These are phyloP conservation scores for Erysiphe neolycopersici DNA, from an alignment of 2,329 filamentous ascomycete species.

Conservation along the genomic window DNA sequence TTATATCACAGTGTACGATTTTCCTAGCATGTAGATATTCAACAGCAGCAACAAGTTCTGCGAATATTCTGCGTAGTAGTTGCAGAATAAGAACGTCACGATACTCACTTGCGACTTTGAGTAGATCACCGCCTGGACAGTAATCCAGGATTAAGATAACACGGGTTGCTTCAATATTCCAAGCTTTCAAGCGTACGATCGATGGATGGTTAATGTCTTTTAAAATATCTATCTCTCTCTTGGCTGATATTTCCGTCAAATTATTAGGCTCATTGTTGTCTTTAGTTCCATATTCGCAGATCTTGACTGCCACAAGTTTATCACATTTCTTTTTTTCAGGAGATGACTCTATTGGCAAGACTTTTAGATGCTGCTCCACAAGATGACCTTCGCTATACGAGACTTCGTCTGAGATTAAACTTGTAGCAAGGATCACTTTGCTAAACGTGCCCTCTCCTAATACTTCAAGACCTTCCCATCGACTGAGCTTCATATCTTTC, in stretches of 20 bases:
- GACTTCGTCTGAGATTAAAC: conserved; percentile 28
- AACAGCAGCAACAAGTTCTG: conserved; percentile 66
- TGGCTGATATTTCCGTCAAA: conserved; percentile 74
- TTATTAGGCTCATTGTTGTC: conserved; percentile 70
- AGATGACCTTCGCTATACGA: conserved; percentile 14
- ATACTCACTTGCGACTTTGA: conserved; percentile 62
- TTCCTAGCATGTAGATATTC: conserved; percentile 59
- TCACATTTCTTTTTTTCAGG: conserved; percentile 32
- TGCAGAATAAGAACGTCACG: conserved; percentile 37
- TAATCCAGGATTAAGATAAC: conserved; percentile 74
- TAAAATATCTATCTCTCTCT: conserved; percentile 86
- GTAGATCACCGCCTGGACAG: conserved; percentile 81
- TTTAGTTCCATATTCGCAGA: conserved; percentile 81
- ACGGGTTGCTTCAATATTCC: conserved; percentile 58
- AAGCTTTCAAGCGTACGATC: conserved; percentile 73
- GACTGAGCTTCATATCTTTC: conserved; percentile 39
- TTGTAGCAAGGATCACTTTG: conserved; percentile 74
- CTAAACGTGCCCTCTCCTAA: conserved; percentile 91
- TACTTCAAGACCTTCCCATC: conserved; percentile 54
- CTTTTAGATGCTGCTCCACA: conserved; percentile 6
- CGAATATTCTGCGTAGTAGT: conserved; percentile 62
- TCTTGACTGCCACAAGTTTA: conserved; percentile 76
- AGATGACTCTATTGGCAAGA: conserved; percentile 8
- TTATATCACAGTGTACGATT: conserved; percentile 93
- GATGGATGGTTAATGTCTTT: conserved; percentile 70